These are phyloP conservation scores for Podila clonocystis DNA, from an alignment of 192 early-diverging fungal species.

Conservation along the genomic window DNA sequence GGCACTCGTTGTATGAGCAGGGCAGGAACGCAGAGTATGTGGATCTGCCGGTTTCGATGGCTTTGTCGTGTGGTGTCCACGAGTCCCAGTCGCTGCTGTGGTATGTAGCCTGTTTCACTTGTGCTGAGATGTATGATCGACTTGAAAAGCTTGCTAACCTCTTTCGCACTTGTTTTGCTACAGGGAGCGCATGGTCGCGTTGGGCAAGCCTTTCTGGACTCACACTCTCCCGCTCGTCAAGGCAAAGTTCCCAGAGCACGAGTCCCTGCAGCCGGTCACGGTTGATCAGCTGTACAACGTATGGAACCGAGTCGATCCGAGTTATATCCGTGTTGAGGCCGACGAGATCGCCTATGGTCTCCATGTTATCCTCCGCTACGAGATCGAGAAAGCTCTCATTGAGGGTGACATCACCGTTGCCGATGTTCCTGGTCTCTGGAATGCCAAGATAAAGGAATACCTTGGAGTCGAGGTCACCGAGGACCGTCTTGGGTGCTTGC, in stretches of 20 bases:
- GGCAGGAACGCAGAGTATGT: constrained; percentile 5
- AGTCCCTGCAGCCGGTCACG: constrained; percentile 8
- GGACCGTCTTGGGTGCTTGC: constrained; percentile 21
- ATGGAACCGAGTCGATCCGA: constrained; percentile 14
- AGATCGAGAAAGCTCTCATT: constrained; percentile 15
- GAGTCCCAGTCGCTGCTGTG: constrained; percentile 29
- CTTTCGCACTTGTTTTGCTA: neutral
- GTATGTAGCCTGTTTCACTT: neutral
- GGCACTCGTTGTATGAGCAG: constrained; percentile 32
- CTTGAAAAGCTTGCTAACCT: no score
- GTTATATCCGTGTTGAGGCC: constrained; percentile 20
- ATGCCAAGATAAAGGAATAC: constrained; percentile 29
- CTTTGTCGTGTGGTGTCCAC: constrained; percentile 19
- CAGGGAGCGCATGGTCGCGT: constrained; percentile 10
- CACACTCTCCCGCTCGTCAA: constrained; percentile 21
- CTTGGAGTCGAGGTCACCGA: constrained; percentile 15
- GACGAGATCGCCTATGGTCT: constrained; percentile 23
- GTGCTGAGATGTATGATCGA: no score
- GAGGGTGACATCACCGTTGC: constrained; percentile 6
- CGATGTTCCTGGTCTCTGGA: constrained; percentile 24
- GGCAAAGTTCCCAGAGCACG: constrained; percentile 13
- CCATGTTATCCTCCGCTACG: constrained; percentile 25
- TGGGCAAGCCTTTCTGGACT: constrained; percentile 17
- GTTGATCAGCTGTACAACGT: constrained; percentile 9
- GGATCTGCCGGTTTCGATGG: neutral